Base-by-base conservation (phyloP, 2,329 filamentous ascomycete genomes). In the Paramyrothecium roridum region DNA sequence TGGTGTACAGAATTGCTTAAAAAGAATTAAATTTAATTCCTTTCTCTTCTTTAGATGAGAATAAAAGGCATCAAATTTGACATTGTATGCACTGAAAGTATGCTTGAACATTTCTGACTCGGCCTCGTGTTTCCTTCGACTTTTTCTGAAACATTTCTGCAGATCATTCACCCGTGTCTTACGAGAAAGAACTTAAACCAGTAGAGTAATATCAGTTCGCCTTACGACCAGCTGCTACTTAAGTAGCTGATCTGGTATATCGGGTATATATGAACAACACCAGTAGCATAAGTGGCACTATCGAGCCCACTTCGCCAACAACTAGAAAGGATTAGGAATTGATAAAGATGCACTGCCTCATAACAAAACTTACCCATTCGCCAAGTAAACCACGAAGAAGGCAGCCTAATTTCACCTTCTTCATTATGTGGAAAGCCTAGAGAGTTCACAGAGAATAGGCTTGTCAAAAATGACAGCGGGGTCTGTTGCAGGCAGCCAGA, bases 381-480 rank as follows among this genome's bases (percentile, higher is more conserved):
- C 40, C 40, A 45, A 13, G 16, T n/a, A 20, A 45, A 45, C 40
- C 40, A 45, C 16, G 40, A n/a, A n/a, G 17, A 17, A 45, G 40
- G 40, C 19, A 45, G 16, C 54, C 57, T 51, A 1, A 54, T 16
- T 21, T 61, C 57, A 1, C 55, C 57, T 3, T 57, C 52, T 12
- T 34, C 40, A n/a, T 61, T 57, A 3, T 57, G 53, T 1, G 57
- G 59, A 20, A 55, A 56, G 20, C 48, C n/a, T 16, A 11, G 34
- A 7, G 50, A 33, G 13, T 54, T 50, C 7, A 61, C 46, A n/a
- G 59, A 55, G 23, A 61, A 59, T 2, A 61, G 47, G 50, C 59
- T 61, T 1, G 55, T 61, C 47, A 59, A 21, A 26, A 61, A 61
- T 17, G 57, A 59, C 1, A 61, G 57, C 3, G 57, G 57, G 10